phyloP scores from a whole-genome alignment of 2,329 filamentous ascomycete genomes.

The Davidsoniella eucalypti region DNA sequence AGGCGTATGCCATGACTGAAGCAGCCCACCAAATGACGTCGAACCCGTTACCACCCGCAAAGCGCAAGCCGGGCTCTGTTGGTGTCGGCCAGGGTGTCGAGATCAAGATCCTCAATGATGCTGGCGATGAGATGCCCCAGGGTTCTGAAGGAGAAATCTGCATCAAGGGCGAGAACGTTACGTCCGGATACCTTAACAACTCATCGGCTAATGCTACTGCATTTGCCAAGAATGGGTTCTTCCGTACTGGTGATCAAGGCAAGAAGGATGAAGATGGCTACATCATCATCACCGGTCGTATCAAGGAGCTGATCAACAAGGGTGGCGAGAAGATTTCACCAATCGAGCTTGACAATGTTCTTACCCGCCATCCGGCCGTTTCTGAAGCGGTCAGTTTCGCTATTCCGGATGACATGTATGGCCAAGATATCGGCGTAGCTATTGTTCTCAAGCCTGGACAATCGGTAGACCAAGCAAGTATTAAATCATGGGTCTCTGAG shows the following conservation, averaged over 20 bases:
- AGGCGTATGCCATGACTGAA: conserved; percentile 89
- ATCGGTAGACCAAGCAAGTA: conserved; percentile 37
- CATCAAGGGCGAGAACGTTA: conserved; percentile 69
- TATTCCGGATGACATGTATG: conserved; percentile 66
- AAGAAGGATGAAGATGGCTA: conserved; percentile 68
- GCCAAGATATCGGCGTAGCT: conserved; percentile 65
- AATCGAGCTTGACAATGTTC: conserved; percentile 71
- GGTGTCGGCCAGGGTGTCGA: conserved; percentile 74
- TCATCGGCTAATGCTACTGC: conserved; percentile 55
- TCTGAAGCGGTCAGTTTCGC: conserved; percentile 72
- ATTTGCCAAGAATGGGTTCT: conserved; percentile 62
- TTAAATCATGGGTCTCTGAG: conserved; percentile 52
- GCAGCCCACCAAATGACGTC: conserved; percentile 76
- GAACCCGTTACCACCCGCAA: conserved; percentile 51
- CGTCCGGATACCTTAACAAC: conserved; percentile 75
- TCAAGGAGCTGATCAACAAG: conserved; percentile 88
- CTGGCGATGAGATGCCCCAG: conserved; percentile 49
- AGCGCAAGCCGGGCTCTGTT: conserved; percentile 67
- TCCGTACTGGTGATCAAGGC: conserved; percentile 78
- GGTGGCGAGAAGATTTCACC: conserved; percentile 81
- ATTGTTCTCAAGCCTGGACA: conserved; percentile 54
- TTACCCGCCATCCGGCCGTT: conserved; percentile 56
- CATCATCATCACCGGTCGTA: conserved; percentile 72
- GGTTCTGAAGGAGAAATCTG: conserved; percentile 68
- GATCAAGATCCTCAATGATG: conserved; percentile 56